Conservation (phyloP, 73 alveolate species). For the Blepharisma japonicum region DNA sequence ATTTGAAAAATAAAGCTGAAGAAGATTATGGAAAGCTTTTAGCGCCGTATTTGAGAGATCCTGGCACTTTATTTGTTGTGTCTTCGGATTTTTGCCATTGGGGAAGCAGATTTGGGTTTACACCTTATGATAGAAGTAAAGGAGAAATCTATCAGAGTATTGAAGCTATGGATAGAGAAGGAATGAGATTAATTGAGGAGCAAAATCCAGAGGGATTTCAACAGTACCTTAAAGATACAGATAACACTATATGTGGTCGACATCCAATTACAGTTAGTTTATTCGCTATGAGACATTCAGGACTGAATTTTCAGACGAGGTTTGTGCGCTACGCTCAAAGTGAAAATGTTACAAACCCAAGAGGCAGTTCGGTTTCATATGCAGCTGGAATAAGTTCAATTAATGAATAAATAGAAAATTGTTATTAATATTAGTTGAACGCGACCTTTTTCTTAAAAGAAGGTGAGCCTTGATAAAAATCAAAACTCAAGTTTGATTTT, state of each 20-base stretch:
- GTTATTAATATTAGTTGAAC: too few species aligned
- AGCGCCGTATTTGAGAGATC: conserved; percentile 73
- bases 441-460: too few species aligned
- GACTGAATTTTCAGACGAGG: conserved; percentile 37
- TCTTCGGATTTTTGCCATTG: conserved; percentile 97
- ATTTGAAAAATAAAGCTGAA: conserved; percentile 62
- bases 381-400: conserved; percentile 43
- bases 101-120: conserved; percentile 75
- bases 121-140: conserved; percentile 61
- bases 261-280: conserved; percentile 70
- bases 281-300: conserved; percentile 35
- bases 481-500: too few species aligned
- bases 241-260: conserved; percentile 83
- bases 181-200: conserved; percentile 54
- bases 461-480: too few species aligned
- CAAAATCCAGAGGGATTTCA: conserved; percentile 50
- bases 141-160: conserved; percentile 61
- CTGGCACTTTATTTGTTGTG: conserved; percentile 75
- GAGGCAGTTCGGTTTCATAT: conserved; percentile 70
- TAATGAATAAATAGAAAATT: background rate
- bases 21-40: conserved; percentile 67
- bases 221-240: conserved; percentile 55
- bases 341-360: conserved; percentile 38
- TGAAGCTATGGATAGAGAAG: conserved; percentile 69
- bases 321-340: conserved; percentile 72